A percentile compares a stretch with the other conserved stretches of the same genome.
Evolutionary conservation across 208 protist species (phyloP).

Genomic region (Crithidia mellificae): DNA sequence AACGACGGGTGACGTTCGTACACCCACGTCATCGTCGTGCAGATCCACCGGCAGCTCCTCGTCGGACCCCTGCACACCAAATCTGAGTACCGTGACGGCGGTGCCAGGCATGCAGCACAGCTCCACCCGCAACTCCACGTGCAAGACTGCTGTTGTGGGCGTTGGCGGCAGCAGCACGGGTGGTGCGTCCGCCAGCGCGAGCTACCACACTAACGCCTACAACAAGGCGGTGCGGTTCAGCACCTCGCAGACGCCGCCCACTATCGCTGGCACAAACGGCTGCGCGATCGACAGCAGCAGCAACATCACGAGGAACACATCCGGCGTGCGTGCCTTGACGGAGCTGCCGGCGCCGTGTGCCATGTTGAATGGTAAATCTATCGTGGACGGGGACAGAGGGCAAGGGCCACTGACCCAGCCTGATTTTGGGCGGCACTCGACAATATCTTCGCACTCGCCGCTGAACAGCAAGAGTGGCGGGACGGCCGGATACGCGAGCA

Average conservation of each 20-base stretch:
- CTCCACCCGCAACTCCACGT: too few relatives aligned
- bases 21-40: background rate
- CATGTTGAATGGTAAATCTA: constrained; percentile 1
- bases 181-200: background rate
- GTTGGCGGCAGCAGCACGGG: background rate
- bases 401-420: background rate
- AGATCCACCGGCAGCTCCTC: background rate
- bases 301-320: background rate
- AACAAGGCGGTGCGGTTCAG: constrained; percentile 5
- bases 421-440: background rate
- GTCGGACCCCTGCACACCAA: background rate
- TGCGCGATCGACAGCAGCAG: too few relatives aligned
- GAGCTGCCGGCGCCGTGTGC: constrained; percentile 1
- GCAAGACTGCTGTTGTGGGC: background rate
- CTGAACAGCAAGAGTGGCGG: background rate
- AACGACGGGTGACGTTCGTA: background rate
- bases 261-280: background rate
- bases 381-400: background rate
- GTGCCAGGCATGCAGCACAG: constrained; percentile 1
- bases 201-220: background rate
- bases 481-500: constrained; percentile 3
- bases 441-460: background rate
- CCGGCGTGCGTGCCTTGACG: background rate
- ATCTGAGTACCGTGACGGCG: background rate
- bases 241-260: background rate